Base-by-base conservation (phyloP, 2,329 filamentous ascomycete species). In the Colletotrichum aenigma region DNA sequence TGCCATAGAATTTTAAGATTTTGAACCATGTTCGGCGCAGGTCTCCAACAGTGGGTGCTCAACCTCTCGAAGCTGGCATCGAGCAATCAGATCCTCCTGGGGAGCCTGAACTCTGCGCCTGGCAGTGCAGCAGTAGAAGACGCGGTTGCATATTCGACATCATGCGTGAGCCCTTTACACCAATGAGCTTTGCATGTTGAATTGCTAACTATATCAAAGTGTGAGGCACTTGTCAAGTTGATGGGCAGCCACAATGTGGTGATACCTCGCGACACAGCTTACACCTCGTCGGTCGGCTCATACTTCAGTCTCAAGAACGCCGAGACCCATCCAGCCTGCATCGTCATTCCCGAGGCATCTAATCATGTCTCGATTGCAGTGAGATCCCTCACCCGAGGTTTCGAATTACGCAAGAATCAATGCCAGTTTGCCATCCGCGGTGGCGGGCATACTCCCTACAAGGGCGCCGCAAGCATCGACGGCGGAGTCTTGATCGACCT, bases 401-500 rank as follows among this genome's bases (percentile, higher is more conserved):
- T 26, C 2, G 32, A 67, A 4, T 8, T 24, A 1, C 26, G 32
- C 15, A 32, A 67, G 7, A 24, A n/a, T 2, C 7, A 28, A 21
- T 72, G 62, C 9, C 30, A 68, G 3, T 72, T 77, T 9, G 75
- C 75, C n/a, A 76, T 77, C 9, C 75, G 75, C 7, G 66, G 75
- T 16, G 75, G 75, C 3, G 73, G 75, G 2, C 75, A 77, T 18
- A 66, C 61, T 1, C 61, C 74, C 9, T 73, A 43, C 34, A 70
- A 56, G 10, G 75, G 75, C 18, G 75, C 75, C 2, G 73, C 75
- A 9, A 78, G 72, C 67, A 77, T 78, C 16, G 68, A 78, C 2
- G 52, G 65, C 38, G 71, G 75, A 4, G 38, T 77, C 6, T 24
- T 74, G 6, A 43, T 77, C 5, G 71, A 77, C 64, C 52, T 77